Conservation (phyloP, 1,139 yeast species). For the Suhomyces guaymorum region DNA sequence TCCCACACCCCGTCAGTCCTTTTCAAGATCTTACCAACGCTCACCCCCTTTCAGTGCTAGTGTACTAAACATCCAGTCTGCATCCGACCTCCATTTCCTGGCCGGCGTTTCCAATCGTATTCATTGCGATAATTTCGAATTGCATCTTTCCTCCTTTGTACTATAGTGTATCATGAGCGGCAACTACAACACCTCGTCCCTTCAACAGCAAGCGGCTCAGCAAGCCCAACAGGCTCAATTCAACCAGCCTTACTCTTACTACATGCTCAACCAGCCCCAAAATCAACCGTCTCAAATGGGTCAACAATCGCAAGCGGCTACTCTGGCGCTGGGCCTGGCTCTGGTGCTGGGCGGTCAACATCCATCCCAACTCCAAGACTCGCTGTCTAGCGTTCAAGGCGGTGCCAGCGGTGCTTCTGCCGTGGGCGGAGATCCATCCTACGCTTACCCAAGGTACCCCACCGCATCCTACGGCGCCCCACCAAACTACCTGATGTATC, state of each 20-base stretch:
- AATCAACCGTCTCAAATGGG: conserved; percentile 12
- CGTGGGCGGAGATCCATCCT: conserved; percentile 11
- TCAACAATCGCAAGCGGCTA: conserved; percentile 12
- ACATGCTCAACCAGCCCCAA: conserved; percentile 19
- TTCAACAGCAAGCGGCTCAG: conserved; percentile 13
- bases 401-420: conserved; percentile 6
- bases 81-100: no score
- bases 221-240: conserved; percentile 12
- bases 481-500: conserved; percentile 19
- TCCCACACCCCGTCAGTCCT: neutral
- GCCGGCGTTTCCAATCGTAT: no score
- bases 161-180: conserved; percentile 14
- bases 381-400: no score
- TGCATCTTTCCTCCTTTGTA: neutral
- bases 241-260: conserved; percentile 26
- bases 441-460: conserved; percentile 14
- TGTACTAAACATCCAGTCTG: no score
- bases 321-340: no score
- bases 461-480: conserved; percentile 13
- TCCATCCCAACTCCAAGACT: conserved; percentile 8
- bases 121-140: no score
- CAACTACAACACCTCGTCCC: conserved; percentile 15
- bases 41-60: no score
- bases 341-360: no score
- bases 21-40: no score